These are phyloP conservation scores for carrot (Daucus carota) DNA, from an alignment of 129 eudicot species.

Conservation along the genomic window DH1_v3.0 NC_030386.2:26243501-26244000, in stretches of 20 bases:
- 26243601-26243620: slow-evolving; percentile 55
- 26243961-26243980: slow-evolving; percentile 83
- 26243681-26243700: slow-evolving; percentile 31
- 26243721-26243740: slow-evolving; percentile 55
- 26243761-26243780: slow-evolving; percentile 57
- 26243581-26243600: slow-evolving; percentile 60
- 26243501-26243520: slow-evolving; percentile 52
- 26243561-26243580: slow-evolving; percentile 72
- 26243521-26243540: slow-evolving; percentile 42
- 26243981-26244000: slow-evolving; percentile 28
- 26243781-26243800: slow-evolving; percentile 66
- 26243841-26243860: slow-evolving; percentile 46
- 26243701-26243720: slow-evolving; percentile 46
- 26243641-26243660: slow-evolving; percentile 35
- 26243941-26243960: slow-evolving; percentile 52
- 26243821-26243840: slow-evolving; percentile 39
- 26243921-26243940: slow-evolving; percentile 22
- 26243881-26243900: slow-evolving; percentile 78
- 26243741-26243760: slow-evolving; percentile 52
- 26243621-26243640: slow-evolving; percentile 70
- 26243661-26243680: slow-evolving; percentile 42
- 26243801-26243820: slow-evolving; percentile 24
- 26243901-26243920: slow-evolving; percentile 27
- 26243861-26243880: slow-evolving; percentile 68
- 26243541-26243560: slow-evolving; percentile 75